Evolutionary conservation across 1,284 basidiomycete species (phyloP).

Genomic region (Cerrena zonata): DNA sequence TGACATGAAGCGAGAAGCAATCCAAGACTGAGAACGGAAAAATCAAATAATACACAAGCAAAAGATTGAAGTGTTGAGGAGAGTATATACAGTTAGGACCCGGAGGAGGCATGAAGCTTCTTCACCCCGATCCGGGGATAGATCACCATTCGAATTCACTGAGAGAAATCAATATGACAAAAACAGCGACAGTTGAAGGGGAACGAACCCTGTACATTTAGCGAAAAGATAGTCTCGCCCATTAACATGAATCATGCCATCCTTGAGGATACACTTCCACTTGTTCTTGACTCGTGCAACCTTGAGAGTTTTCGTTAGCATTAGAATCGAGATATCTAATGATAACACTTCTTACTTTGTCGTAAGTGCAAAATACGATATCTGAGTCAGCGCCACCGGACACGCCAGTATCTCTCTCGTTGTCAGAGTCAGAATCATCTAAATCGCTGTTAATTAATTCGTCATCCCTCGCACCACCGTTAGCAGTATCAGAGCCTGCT

Average conservation of each 20-base stretch:
- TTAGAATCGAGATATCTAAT: conserved; percentile 4
- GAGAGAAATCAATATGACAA: conserved; percentile 3
- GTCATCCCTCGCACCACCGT: conserved; percentile 37
- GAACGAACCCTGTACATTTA: conserved; percentile 81
- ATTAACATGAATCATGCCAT: conserved; percentile 96
- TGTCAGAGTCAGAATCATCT: conserved; percentile 86
- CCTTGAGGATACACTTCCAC: conserved; percentile 99
- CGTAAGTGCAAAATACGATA: conserved; percentile 97
- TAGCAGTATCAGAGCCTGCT: conserved; percentile 14
- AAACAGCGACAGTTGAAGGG: not conserved
- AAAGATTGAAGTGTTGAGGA: no score
- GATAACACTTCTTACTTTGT: conserved; percentile 65
- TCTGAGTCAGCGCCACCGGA: conserved; percentile 73
- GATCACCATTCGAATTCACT: conserved; percentile 38
- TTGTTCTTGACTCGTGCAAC: conserved; percentile 98
- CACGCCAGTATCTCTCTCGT: conserved; percentile 70
- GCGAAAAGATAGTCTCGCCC: conserved; percentile 96
- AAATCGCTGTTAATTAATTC: conserved; percentile 95
- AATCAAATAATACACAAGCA: no score
- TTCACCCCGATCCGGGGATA: no score
- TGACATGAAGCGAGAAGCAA: no score
- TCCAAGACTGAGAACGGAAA: no score
- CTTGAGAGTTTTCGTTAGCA: conserved; percentile 35
- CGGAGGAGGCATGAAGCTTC: no score
- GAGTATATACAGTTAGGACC: no score